These are phyloP conservation scores for Kwoniella mangroviensis DNA, from an alignment of 768 basidiomycete species.

Conservation along the genomic window DNA sequence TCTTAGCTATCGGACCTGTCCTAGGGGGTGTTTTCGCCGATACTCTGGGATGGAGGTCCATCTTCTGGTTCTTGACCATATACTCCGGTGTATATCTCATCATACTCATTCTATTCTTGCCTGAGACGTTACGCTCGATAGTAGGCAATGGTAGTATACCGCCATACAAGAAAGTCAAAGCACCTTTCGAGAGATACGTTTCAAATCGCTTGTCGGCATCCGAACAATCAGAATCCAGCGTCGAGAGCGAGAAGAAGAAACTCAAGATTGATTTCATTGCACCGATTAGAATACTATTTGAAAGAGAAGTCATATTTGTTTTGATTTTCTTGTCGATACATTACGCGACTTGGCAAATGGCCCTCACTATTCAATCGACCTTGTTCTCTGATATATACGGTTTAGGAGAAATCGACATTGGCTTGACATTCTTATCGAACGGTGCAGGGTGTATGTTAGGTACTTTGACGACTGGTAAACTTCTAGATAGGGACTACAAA, in stretches of 20 bases:
- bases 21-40: constrained; percentile 60
- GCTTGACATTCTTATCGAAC: constrained; percentile 59
- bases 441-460: constrained; percentile 18
- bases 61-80: constrained; percentile 55
- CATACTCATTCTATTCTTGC: constrained; percentile 62
- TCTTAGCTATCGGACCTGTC: constrained; percentile 27
- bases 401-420: constrained; percentile 70
- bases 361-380: constrained; percentile 58
- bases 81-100: constrained; percentile 35
- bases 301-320: constrained; percentile 50
- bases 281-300: constrained; percentile 34
- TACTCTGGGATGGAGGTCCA: constrained; percentile 66
- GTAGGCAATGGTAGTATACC: constrained; percentile 54
- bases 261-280: constrained; percentile 8
- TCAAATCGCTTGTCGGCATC: constrained; percentile 21
- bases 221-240: constrained; percentile 34
- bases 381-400: constrained; percentile 67
- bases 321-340: constrained; percentile 50
- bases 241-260: constrained; percentile 28
- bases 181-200: constrained; percentile 32
- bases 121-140: constrained; percentile 60
- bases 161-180: constrained; percentile 37
- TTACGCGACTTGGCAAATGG: constrained; percentile 48
- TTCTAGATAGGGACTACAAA: constrained; percentile 17
- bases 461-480: constrained; percentile 12